Conservation (phyloP, 345 rosid genomes). For the Rhodomyrtus tomentosa region DNA sequence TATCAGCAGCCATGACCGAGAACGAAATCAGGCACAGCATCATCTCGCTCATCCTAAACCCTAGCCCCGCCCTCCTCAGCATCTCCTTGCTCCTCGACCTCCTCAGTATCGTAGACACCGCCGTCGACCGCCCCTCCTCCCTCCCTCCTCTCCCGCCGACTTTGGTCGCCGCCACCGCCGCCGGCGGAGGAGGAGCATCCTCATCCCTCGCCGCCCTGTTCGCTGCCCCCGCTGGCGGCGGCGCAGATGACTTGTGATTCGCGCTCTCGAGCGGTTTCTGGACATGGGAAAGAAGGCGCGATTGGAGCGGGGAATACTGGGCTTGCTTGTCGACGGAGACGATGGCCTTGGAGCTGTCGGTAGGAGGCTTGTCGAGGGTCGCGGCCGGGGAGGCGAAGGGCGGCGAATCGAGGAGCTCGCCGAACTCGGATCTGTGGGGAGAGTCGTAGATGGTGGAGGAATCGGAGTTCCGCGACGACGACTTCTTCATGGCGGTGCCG, state of each 20-base stretch:
- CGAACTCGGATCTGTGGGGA: slow-evolving; percentile 46
- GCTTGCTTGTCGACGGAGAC: slow-evolving; percentile 27
- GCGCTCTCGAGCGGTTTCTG: background rate
- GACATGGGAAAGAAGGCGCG: background rate
- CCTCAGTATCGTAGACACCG: slow-evolving; percentile 13
- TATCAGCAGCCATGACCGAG: slow-evolving; percentile 92
- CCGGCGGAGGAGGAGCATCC: background rate
- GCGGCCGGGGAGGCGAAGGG: slow-evolving; percentile 51
- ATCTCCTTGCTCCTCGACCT: slow-evolving; percentile 24
- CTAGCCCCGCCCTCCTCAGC: slow-evolving; percentile 35
- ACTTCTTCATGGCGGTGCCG: slow-evolving; percentile 32
- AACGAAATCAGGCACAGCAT: slow-evolving; percentile 80
- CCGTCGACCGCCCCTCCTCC: slow-evolving; percentile 1
- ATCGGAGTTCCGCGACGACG: slow-evolving; percentile 59
- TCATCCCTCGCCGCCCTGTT: background rate
- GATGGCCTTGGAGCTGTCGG: slow-evolving; percentile 42
- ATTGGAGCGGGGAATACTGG: background rate
- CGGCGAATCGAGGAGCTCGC: slow-evolving; percentile 24
- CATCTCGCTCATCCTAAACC: slow-evolving; percentile 55
- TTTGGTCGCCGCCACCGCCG: slow-evolving; percentile 19
- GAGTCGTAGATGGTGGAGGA: slow-evolving; percentile 28
- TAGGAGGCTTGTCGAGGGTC: slow-evolving; percentile 8
- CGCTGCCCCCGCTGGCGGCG: background rate
- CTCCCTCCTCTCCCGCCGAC: slow-evolving; percentile 10
- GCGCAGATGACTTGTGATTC: background rate